Percentiles rank a stretch among this genome's conserved stretches.
phyloP scores from a whole-genome alignment of 208 protist species.

The Trypanosoma caninum region DNA sequence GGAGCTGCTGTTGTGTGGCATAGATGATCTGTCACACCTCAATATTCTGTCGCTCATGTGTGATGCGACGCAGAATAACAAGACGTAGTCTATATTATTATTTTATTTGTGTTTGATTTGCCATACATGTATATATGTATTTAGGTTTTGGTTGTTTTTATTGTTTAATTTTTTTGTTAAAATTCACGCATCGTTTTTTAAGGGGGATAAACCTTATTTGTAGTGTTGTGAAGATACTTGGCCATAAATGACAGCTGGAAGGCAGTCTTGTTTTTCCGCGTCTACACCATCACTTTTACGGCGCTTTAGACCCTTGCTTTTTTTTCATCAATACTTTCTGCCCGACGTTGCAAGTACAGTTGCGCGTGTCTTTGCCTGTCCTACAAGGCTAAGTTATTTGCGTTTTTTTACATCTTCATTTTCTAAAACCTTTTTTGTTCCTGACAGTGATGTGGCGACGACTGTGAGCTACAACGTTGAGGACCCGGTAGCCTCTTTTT shows the following conservation, averaged over 20 bases:
- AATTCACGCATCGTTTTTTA: background rate
- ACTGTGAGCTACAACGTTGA: background rate
- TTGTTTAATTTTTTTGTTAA: background rate
- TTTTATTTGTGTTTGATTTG: background rate
- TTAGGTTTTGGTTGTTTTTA: background rate
- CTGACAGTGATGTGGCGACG: background rate
- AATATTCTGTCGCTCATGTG: constrained; percentile 59
- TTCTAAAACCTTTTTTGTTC: background rate
- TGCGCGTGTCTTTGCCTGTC: too few species aligned
- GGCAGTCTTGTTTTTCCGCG: too few species aligned
- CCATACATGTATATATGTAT: background rate
- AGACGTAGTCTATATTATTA: background rate
- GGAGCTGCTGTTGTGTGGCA: constrained; percentile 56
- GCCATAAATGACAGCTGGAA: too few species aligned
- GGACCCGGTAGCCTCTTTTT: constrained; percentile 20
- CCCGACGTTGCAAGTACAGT: too few species aligned
- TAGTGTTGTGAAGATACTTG: too few species aligned
- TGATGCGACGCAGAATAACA: constrained; percentile 14
- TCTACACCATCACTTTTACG: too few species aligned
- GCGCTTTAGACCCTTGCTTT: too few species aligned
- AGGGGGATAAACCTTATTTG: too few species aligned
- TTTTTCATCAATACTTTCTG: too few species aligned
- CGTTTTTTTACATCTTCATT: too few species aligned
- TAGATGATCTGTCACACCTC: constrained; percentile 38
- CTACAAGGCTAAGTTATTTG: too few species aligned